phyloP scores from a whole-genome alignment of 78 protist genomes.

The Dictyostelium citrinum region DNA sequence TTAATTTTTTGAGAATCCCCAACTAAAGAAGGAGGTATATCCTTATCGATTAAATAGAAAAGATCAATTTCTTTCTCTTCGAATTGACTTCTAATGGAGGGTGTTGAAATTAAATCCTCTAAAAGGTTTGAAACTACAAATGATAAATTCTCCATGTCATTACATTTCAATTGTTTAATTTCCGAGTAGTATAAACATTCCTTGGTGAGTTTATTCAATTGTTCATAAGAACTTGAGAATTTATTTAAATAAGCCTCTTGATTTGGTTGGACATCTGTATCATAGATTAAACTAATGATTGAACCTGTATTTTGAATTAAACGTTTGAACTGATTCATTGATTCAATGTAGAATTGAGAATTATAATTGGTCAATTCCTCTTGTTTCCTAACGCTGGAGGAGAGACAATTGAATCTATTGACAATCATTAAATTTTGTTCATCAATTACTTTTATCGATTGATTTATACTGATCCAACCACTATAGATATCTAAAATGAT shows the following conservation, averaged over 20 bases:
- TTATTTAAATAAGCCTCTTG: conserved; percentile 36
- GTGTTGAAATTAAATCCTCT: conserved; percentile 48
- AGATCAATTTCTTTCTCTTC: conserved; percentile 54
- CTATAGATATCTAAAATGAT: neutral
- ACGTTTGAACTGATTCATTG: conserved; percentile 22
- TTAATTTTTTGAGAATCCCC: conserved; percentile 28
- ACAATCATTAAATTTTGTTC: neutral
- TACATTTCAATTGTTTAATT: neutral
- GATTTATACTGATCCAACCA: neutral
- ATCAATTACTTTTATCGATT: neutral
- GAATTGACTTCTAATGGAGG: neutral
- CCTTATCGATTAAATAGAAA: conserved; percentile 10
- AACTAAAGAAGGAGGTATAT: neutral
- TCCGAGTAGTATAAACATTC: conserved; percentile 51
- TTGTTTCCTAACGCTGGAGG: neutral
- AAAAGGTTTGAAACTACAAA: neutral
- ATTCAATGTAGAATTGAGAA: neutral
- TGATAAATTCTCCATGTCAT: neutral
- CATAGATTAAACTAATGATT: conserved; percentile 17
- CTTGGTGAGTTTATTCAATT: neutral
- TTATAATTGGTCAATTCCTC: neutral
- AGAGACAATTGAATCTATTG: neutral
- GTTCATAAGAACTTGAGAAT: conserved; percentile 7
- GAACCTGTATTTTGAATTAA: conserved; percentile 10
- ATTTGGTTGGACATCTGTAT: conserved; percentile 42